Evolutionary conservation across 1,139 yeast species (phyloP), one percentile per base, ranked within the genome.

Genomic region (Saccharomyces uvarum): DNA sequence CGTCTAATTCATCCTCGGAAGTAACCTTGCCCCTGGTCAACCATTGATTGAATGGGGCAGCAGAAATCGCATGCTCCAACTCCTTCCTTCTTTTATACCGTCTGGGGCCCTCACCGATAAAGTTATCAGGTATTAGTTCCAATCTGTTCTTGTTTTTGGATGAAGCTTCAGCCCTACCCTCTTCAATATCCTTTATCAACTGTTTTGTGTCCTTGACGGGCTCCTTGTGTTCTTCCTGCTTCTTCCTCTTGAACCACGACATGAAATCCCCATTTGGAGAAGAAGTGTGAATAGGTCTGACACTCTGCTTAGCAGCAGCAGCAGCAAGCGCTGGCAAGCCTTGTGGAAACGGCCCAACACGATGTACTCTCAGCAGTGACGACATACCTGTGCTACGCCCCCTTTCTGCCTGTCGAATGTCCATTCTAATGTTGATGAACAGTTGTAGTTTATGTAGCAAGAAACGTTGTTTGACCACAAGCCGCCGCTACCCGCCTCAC

Each of bases 221-320:
- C 11, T 44, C 54, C 26, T 11, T 47, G 13, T 47, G 54, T 44
- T 52, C 53, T 32, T 53, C 57, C 48, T 59, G 56, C 52, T 60
- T 63, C 59, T 59, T 62, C 48, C 56, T 66, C 51, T 62, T 66
- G 54, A 73, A 70, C 76, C 76, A 73, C 48, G 73, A 71, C 66
- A 73, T 63, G 57, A 72, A 69, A 26, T 73, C 73, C n/a, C 54
- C 51, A n/a, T 55, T 51, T 38, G 48, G 8, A 49, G 46, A 13
- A 16, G 48, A 46, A 46, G 31, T n/a, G 19, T 27, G 31, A 26
- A 46, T 26, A 14, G 19, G 16, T 13, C 16, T 27, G 19, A 14
- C 31, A 9, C n/a, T 24, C 28, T 11, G 24, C 44, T 31, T 11
- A 24, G 26, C 5, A 24, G 24, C 44, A 14, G 26, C 26, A 5